These are phyloP conservation scores for Colletotrichum simmondsii DNA, from an alignment of 2,329 filamentous ascomycete genomes.

Conservation along the genomic window DNA sequence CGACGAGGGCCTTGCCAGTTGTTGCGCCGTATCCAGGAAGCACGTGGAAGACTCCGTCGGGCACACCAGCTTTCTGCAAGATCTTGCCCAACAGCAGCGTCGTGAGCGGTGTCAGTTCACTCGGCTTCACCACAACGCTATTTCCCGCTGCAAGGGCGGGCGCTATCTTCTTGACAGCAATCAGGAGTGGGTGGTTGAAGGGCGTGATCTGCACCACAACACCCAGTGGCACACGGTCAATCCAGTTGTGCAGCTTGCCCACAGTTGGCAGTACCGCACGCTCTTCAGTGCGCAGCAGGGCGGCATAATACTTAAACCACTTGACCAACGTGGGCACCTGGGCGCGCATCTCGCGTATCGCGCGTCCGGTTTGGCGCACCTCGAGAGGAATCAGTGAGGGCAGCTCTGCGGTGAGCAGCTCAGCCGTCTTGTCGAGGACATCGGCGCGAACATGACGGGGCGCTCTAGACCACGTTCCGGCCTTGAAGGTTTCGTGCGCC, in stretches of 20 bases:
- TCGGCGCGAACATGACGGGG: slow-evolving; percentile 69
- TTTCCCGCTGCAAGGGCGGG: slow-evolving; percentile 71
- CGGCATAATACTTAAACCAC: slow-evolving; percentile 79
- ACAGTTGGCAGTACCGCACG: slow-evolving; percentile 72
- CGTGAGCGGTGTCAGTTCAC: slow-evolving; percentile 71
- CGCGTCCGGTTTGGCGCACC: slow-evolving; percentile 74
- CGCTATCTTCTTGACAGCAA: slow-evolving; percentile 69
- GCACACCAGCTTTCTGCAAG: slow-evolving; percentile 74
- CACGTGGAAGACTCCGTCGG: slow-evolving; percentile 75
- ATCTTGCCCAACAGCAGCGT: slow-evolving; percentile 69
- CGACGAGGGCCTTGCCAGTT: slow-evolving; percentile 64
- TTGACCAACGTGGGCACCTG: slow-evolving; percentile 73
- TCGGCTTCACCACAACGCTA: slow-evolving; percentile 70
- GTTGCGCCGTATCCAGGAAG: slow-evolving; percentile 63
- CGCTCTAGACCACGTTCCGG: slow-evolving; percentile 66
- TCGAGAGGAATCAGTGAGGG: slow-evolving; percentile 70
- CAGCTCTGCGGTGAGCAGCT: slow-evolving; percentile 62
- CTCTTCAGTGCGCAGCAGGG: slow-evolving; percentile 74
- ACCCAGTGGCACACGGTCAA: slow-evolving; percentile 65
- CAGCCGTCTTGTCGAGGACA: slow-evolving; percentile 69
- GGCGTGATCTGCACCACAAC: slow-evolving; percentile 68
- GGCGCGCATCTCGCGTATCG: slow-evolving; percentile 76
- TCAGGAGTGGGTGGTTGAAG: slow-evolving; percentile 69
- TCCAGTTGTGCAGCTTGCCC: slow-evolving; percentile 68
- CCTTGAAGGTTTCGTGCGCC: slow-evolving; percentile 59